Percentiles rank a stretch among this genome's conserved stretches.
phyloP scores from a whole-genome alignment of 2,329 filamentous ascomycete species.

The Epichloe glyceriae region DNA sequence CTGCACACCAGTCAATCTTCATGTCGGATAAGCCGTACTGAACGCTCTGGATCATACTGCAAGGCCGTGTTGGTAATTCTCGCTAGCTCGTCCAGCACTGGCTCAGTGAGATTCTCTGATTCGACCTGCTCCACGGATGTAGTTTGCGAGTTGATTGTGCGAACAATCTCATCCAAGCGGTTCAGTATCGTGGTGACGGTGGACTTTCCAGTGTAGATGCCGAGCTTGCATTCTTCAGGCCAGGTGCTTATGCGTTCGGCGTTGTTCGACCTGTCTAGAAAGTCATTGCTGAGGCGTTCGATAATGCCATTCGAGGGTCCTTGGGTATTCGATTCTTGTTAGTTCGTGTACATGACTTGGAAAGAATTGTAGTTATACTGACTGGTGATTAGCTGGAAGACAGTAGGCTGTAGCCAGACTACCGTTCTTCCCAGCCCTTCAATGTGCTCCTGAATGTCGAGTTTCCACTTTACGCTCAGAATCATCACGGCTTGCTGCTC shows the following conservation, averaged over 20 bases:
- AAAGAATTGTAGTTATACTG: conserved; percentile 12
- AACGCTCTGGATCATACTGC: conserved; percentile 7
- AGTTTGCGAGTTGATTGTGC: conserved; percentile 13
- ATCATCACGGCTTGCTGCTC: conserved; percentile 27
- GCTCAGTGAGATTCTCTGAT: conserved; percentile 7
- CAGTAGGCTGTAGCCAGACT: conserved; percentile 24
- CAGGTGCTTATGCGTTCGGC: conserved; percentile 16
- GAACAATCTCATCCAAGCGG: conserved; percentile 20
- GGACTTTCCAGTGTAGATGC: conserved; percentile 18
- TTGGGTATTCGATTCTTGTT: not conserved
- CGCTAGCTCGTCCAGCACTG: conserved; percentile 18
- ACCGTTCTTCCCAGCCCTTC: conserved; percentile 27
- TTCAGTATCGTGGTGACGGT: conserved; percentile 21
- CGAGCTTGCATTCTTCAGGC: conserved; percentile 12
- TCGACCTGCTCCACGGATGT: conserved; percentile 14
- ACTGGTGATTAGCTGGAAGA: conserved; percentile 35
- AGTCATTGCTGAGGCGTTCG: conserved; percentile 16
- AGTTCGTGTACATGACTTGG: not conserved
- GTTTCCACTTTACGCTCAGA: conserved; percentile 35
- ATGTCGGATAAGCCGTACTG: conserved; percentile 10
- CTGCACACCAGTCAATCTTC: not conserved
- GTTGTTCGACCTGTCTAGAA: conserved; percentile 18
- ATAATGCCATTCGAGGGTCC: conserved; percentile 13
- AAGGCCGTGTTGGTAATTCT: conserved; percentile 21
- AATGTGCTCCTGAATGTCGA: conserved; percentile 33